Conservation (phyloP, 805 yeast species). For the Naumovozyma baii region DNA sequence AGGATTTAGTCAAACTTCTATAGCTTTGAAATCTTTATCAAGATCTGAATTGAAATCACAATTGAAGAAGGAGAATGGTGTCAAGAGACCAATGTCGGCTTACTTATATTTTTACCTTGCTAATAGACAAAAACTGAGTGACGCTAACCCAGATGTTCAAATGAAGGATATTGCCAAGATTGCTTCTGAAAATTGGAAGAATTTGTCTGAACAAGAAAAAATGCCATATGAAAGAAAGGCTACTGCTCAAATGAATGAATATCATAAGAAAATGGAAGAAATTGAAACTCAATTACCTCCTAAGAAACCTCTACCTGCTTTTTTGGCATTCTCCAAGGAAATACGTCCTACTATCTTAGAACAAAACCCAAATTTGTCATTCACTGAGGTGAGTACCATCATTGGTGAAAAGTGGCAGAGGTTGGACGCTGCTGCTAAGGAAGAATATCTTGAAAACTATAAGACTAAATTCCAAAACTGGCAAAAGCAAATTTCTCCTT, state of each 20-base stretch:
- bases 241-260: slow-evolving; percentile 10
- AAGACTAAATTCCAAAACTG: slow-evolving; percentile 9
- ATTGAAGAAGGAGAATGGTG: slow-evolving; percentile 11
- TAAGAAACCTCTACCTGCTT: slow-evolving; percentile 26
- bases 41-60: neutral
- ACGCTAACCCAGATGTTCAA: slow-evolving; percentile 14
- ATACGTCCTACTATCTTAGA: slow-evolving; percentile 10
- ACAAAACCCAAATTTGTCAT: slow-evolving; percentile 12
- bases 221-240: slow-evolving; percentile 53
- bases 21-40: neutral
- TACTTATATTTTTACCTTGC: slow-evolving; percentile 15
- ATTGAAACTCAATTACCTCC: slow-evolving; percentile 17
- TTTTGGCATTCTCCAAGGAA: slow-evolving; percentile 16
- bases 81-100: slow-evolving; percentile 24
- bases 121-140: slow-evolving; percentile 10
- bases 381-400: slow-evolving; percentile 14
- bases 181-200: slow-evolving; percentile 81
- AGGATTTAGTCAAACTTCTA: neutral
- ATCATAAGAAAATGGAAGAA: slow-evolving; percentile 3
- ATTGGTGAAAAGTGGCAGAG: slow-evolving; percentile 23
- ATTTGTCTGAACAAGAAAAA: slow-evolving; percentile 59
- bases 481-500: slow-evolving; percentile 1
- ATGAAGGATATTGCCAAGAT: slow-evolving; percentile 36
- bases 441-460: slow-evolving; percentile 20
- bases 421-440: slow-evolving; percentile 13